phyloP scores from a whole-genome alignment of 75 land plant genomes.

The Larix kaempferi region DNA sequence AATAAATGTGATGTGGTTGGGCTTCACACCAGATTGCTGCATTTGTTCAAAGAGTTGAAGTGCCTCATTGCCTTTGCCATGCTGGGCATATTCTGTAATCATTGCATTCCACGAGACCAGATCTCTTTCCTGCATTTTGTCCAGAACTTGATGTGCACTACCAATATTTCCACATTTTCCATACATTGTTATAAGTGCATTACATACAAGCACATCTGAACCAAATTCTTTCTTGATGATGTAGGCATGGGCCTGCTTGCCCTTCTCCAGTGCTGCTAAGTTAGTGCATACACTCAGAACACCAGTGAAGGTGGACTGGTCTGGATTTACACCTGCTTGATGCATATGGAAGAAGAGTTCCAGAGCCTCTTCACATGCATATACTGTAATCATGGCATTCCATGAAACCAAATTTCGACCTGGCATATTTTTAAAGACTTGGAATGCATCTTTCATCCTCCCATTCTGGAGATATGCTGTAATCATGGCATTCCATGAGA shows the following conservation, averaged over 20 bases:
- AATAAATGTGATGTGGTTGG: slow-evolving; percentile 40
- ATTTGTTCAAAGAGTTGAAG: slow-evolving; percentile 19
- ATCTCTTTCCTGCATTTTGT: slow-evolving; percentile 14
- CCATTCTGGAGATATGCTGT: slow-evolving; percentile 3
- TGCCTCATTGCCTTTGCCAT: slow-evolving; percentile 6
- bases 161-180: slow-evolving; percentile 55
- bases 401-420: background rate
- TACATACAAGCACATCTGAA: slow-evolving; percentile 15
- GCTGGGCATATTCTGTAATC: slow-evolving; percentile 19
- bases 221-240: slow-evolving; percentile 30
- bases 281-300: slow-evolving; percentile 10
- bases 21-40: slow-evolving; percentile 10
- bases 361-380: slow-evolving; percentile 11
- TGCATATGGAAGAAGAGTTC: slow-evolving; percentile 7
- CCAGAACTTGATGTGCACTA: slow-evolving; percentile 22
- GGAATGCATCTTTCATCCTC: background rate
- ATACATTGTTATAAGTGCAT: slow-evolving; percentile 58
- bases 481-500: slow-evolving; percentile 13
- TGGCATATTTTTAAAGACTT: background rate
- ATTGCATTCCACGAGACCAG: slow-evolving; percentile 34
- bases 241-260: slow-evolving; percentile 16
- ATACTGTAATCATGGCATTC: background rate
- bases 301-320: slow-evolving; percentile 4
- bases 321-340: slow-evolving; percentile 18
- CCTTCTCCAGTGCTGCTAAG: slow-evolving; percentile 11